A percentile compares a stretch with the other conserved stretches of the same genome.
These are phyloP conservation scores for Talaromyces sp. DNA, from an alignment of 2,329 filamentous ascomycete species.

Conservation along the genomic window DNA sequence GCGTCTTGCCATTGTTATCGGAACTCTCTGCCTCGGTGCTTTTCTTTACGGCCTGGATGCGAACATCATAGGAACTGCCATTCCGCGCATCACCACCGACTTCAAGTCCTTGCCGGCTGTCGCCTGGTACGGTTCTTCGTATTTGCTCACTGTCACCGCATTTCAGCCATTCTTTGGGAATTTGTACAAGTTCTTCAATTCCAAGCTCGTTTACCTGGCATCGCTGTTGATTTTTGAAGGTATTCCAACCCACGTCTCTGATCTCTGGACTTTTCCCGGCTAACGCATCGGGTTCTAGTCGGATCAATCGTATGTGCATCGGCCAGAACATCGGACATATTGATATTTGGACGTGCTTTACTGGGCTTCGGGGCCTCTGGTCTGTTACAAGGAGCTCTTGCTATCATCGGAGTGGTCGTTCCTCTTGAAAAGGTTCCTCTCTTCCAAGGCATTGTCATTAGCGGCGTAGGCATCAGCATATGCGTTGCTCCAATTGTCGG, in stretches of 20 bases:
- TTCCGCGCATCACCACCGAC: constrained; percentile 22
- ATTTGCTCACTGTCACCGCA: constrained; percentile 21
- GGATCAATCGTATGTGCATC: not conserved
- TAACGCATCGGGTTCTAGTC: not conserved
- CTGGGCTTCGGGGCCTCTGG: not conserved
- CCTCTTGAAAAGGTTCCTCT: not conserved
- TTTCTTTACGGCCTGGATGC: constrained; percentile 25
- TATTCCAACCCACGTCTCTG: not conserved
- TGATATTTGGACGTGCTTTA: not conserved
- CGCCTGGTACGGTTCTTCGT: constrained; percentile 23
- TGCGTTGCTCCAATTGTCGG: constrained; percentile 43
- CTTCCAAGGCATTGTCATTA: not conserved
- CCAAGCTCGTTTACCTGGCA: constrained; percentile 3
- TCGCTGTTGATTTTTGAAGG: constrained; percentile 3
- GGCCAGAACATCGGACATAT: not conserved
- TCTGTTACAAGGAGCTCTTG: not conserved
- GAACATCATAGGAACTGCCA: constrained; percentile 25
- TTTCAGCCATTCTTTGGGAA: constrained; percentile 24
- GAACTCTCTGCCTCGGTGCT: constrained; percentile 16
- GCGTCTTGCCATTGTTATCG: not conserved
- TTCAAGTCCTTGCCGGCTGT: constrained; percentile 24
- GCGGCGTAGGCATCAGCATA: not conserved
- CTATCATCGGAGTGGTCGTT: not conserved
- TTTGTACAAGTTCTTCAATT: constrained; percentile 23
- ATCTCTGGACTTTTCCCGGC: not conserved